Base-by-base conservation (phyloP, 2,329 filamentous ascomycete genomes). In the Monosporascus sp. region DNA sequence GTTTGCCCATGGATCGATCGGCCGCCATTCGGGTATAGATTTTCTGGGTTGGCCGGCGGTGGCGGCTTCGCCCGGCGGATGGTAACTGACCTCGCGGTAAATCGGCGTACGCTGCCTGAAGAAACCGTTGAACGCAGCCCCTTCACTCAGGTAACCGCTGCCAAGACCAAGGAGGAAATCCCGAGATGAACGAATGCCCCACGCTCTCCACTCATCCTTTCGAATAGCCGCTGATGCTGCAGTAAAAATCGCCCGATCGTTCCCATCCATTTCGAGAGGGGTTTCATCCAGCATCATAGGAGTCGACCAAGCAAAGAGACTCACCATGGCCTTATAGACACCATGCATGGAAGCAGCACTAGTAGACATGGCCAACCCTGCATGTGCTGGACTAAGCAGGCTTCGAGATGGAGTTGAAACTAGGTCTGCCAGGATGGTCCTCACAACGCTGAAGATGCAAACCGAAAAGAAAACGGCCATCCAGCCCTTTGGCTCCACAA, bases 361-460 rank as follows among this genome's bases (percentile, higher is more conserved):
- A 24, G 61, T 37, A 9, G 63, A 56, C 52, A 64, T 63, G 17
- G 63, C 58, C 45, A 61, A 55, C 14, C 57, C 59, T 9, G 59
- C 58, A 52, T 63, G 64, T 18, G 63, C 48, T 41, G 66, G 65
- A 5, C 54, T 46, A 17, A 63, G 51, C 38, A 63, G 55, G 4
- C 56, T 56, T 49, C 66, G 61, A 24, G 66, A 58, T n/a, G 61
- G 63, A 20, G 67, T 67, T 24, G 70, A 68, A 22, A 70, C 68
- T 37, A 78, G 68, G 52, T 81, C 78, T 17, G 76, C 68, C 5
- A 83, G 66, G 2, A 84, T 71, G 1, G 79, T 79, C 48, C 76
- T 75, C 20, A 78, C 73, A 28, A 80, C 70, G 61, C 79, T 83
- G 60, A 84, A 82, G n/a, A 84, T 77, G 63, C 80, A 82, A 18